These are phyloP conservation scores for Trichoderma gracile DNA, from an alignment of 2,329 filamentous ascomycete species.

Conservation along the genomic window DNA sequence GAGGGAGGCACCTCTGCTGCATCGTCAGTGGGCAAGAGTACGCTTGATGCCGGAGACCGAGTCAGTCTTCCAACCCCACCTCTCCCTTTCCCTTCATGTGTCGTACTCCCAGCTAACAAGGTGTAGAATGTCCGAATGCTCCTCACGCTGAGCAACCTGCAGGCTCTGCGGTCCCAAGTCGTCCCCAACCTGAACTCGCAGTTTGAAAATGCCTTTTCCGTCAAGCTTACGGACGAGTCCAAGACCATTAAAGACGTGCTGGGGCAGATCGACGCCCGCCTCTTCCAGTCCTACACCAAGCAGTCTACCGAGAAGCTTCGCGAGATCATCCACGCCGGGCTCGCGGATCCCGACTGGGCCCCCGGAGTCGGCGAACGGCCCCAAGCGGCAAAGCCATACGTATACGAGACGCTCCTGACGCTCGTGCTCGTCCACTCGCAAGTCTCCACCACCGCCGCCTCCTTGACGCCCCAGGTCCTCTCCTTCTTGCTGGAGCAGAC, in stretches of 20 bases:
- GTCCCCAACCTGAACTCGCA: conserved; percentile 87
- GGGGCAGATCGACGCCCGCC: conserved; percentile 81
- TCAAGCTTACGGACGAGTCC: conserved; percentile 90
- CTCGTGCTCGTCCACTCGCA: conserved; percentile 92
- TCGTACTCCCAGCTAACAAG: conserved; percentile 32
- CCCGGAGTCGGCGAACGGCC: conserved; percentile 61
- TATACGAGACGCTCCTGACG: conserved; percentile 81
- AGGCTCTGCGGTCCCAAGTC: conserved; percentile 75
- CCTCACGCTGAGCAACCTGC: conserved; percentile 88
- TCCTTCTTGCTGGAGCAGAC: conserved; percentile 84
- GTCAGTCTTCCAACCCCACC: conserved; percentile 45
- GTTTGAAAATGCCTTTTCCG: conserved; percentile 91
- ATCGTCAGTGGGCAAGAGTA: conserved; percentile 46
- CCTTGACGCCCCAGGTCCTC: conserved; percentile 77
- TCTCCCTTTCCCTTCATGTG: neutral
- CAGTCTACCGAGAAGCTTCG: conserved; percentile 70
- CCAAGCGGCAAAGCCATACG: conserved; percentile 77
- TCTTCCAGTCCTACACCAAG: conserved; percentile 90
- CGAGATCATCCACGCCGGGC: conserved; percentile 69
- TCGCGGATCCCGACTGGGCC: conserved; percentile 71
- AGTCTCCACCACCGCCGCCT: conserved; percentile 74
- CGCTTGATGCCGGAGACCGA: conserved; percentile 57
- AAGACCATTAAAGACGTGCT: conserved; percentile 91
- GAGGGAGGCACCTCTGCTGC: conserved; percentile 44
- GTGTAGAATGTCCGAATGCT: conserved; percentile 84